Conservation (phyloP, 495 filamentous ascomycete genomes). For the Hypoxylon cercidicola region DNA sequence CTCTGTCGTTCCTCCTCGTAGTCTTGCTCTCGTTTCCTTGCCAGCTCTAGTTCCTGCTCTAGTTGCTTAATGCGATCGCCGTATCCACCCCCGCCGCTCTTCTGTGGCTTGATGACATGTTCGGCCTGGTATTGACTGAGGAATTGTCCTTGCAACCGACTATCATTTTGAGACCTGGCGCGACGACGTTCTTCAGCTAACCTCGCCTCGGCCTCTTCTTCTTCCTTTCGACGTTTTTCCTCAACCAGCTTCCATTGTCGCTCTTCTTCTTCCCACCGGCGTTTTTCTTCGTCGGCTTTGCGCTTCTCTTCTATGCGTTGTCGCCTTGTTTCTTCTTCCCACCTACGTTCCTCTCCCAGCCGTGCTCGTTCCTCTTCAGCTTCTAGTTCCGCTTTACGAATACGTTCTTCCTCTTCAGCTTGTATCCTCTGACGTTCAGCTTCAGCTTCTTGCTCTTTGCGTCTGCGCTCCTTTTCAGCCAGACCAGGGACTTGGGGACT, state of each 20-base stretch:
- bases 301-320: constrained; percentile 74
- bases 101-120: constrained; percentile 50
- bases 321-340: constrained; percentile 81
- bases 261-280: constrained; percentile 86
- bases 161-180: constrained; percentile 67
- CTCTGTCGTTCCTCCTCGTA: constrained; percentile 85
- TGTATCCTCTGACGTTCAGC: constrained; percentile 68
- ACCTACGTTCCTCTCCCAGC: constrained; percentile 76
- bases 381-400: constrained; percentile 68
- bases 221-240: constrained; percentile 75
- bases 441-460: constrained; percentile 63
- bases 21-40: constrained; percentile 83
- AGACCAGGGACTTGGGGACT: constrained; percentile 80
- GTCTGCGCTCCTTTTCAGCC: constrained; percentile 63
- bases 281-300: constrained; percentile 78
- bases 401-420: constrained; percentile 72
- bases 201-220: constrained; percentile 73
- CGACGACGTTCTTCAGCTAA: constrained; percentile 74
- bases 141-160: constrained; percentile 81
- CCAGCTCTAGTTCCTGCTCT: constrained; percentile 84
- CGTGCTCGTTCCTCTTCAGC: constrained; percentile 76
- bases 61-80: constrained; percentile 76
- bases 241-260: constrained; percentile 84
- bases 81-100: constrained; percentile 47
- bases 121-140: constrained; percentile 86